Conservation (phyloP, 2,329 filamentous ascomycete genomes). For the Epichloe gansuensis region DNA sequence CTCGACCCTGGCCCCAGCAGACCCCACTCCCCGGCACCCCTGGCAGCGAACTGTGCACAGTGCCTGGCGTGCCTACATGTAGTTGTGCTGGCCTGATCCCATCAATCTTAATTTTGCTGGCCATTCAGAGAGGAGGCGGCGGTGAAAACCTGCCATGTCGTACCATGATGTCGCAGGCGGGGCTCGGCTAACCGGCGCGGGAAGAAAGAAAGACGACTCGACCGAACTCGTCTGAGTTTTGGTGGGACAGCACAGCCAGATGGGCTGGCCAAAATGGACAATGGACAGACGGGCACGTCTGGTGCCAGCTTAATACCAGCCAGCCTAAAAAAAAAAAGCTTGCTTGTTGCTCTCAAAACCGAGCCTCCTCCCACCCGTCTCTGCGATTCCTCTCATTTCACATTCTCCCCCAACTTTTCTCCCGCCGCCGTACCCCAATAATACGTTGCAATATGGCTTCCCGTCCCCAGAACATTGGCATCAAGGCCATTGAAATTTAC, state of each 20-base stretch:
- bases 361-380: constrained; percentile 5
- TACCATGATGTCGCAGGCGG: no score
- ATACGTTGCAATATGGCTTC: constrained; percentile 46
- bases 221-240: background rate
- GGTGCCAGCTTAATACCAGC: background rate
- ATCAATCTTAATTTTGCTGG: background rate
- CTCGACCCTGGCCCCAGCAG: background rate
- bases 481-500: constrained; percentile 87
- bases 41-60: background rate
- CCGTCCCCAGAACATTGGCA: constrained; percentile 78
- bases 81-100: background rate
- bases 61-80: background rate
- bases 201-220: background rate
- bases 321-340: background rate
- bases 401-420: background rate
- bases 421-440: background rate
- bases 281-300: background rate
- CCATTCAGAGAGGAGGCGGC: constrained; percentile 9
- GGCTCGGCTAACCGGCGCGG: background rate
- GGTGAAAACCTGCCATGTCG: constrained; percentile 6
- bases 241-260: background rate
- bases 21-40: background rate
- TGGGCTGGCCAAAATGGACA: background rate
- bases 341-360: constrained; percentile 2
- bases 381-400: background rate